phyloP scores from a whole-genome alignment of 805 yeast genomes.

The Teunomyces stri region DNA sequence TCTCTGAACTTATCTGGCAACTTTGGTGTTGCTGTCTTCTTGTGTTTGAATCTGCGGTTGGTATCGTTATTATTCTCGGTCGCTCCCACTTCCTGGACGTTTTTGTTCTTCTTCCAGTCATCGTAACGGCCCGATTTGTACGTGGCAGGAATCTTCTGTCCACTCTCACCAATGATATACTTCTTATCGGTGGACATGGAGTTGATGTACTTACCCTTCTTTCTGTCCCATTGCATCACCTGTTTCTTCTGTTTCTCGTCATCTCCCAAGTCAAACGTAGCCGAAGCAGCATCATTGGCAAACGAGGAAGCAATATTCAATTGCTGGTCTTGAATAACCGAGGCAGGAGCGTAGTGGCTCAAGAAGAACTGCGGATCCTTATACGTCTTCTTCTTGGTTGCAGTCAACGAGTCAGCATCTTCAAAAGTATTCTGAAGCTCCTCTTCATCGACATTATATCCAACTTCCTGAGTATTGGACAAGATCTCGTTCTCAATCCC shows the following conservation, averaged over 20 bases:
- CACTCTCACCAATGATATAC: conserved; percentile 92
- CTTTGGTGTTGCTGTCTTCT: conserved; percentile 74
- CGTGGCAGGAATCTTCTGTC: conserved; percentile 87
- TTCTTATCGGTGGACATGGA: conserved; percentile 77
- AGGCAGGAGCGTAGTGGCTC: conserved; percentile 85
- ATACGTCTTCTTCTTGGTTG: conserved; percentile 46
- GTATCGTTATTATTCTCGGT: conserved; percentile 38
- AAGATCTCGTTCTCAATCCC: conserved; percentile 71
- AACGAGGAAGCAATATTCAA: conserved; percentile 57
- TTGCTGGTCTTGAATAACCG: conserved; percentile 79
- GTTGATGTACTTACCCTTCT: conserved; percentile 85
- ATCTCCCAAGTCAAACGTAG: conserved; percentile 77
- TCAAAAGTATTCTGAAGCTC: conserved; percentile 50
- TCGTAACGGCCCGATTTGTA: conserved; percentile 89
- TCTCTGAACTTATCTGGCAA: conserved; percentile 90
- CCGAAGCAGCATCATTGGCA: conserved; percentile 78
- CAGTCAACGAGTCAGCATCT: conserved; percentile 46
- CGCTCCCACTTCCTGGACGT: conserved; percentile 54
- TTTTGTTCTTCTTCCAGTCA: conserved; percentile 80
- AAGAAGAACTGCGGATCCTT: conserved; percentile 79
- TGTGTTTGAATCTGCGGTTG: conserved; percentile 62
- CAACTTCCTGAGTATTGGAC: conserved; percentile 48
- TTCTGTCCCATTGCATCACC: conserved; percentile 87
- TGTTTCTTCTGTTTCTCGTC: conserved; percentile 75
- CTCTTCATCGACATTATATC: conserved; percentile 42